These are phyloP conservation scores for Halenospora varia DNA, from an alignment of 495 filamentous ascomycete genomes.

Conservation along the genomic window DNA sequence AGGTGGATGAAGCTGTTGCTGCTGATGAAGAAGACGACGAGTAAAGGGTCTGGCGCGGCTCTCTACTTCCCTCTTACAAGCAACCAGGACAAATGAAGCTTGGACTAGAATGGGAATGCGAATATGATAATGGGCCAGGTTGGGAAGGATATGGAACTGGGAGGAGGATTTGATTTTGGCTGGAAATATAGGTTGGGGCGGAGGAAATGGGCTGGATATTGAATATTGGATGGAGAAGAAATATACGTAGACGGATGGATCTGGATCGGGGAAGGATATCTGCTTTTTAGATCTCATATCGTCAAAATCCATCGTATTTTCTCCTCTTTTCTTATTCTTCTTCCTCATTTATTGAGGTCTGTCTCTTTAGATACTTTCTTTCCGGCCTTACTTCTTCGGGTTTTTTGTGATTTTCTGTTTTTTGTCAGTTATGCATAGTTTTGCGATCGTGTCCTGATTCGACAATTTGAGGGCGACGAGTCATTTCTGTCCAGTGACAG, in stretches of 20 bases:
- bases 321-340: not conserved
- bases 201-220: too few relatives aligned
- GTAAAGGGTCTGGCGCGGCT: not conserved
- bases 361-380: not conserved
- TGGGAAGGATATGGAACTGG: not conserved
- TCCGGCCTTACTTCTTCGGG: too few relatives aligned
- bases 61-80: not conserved
- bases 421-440: too few relatives aligned
- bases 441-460: too few relatives aligned
- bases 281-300: not conserved
- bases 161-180: not conserved
- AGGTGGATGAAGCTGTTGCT: conserved; percentile 6
- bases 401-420: too few relatives aligned
- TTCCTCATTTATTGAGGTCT: not conserved
- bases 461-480: too few relatives aligned
- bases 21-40: not conserved
- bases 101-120: not conserved
- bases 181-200: too few relatives aligned
- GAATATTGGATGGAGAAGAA: not conserved
- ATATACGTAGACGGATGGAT: not conserved
- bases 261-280: not conserved
- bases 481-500: too few relatives aligned
- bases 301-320: not conserved
- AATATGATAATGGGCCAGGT: too few relatives aligned
- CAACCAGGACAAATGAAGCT: not conserved